phyloP scores from a whole-genome alignment of 2,329 filamentous ascomycete genomes.

The Fonsecaea pedrosoi region DNA sequence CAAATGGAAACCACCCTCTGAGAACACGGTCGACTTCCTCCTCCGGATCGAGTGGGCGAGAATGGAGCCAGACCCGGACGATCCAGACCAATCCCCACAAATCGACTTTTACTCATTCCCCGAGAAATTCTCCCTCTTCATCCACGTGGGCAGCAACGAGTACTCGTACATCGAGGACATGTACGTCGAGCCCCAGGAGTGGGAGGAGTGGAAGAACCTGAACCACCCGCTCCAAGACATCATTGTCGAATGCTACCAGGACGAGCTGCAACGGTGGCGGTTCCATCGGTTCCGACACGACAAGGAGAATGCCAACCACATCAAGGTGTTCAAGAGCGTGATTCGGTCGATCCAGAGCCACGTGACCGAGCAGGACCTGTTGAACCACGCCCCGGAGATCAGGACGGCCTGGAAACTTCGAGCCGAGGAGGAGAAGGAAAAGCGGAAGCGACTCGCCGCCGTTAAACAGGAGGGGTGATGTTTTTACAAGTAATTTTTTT shows the following conservation, averaged over 20 bases:
- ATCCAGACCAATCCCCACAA: conserved; percentile 71
- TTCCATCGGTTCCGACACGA: conserved; percentile 91
- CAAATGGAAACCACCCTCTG: conserved; percentile 95
- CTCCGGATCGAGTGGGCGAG: conserved; percentile 77
- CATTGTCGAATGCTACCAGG: conserved; percentile 88
- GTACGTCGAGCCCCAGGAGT: conserved; percentile 75
- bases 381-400: conserved; percentile 72
- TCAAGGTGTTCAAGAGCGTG: conserved; percentile 81
- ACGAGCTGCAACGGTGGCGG: conserved; percentile 69
- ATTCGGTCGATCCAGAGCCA: conserved; percentile 87
- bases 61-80: conserved; percentile 70
- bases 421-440: conserved; percentile 42
- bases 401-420: conserved; percentile 79
- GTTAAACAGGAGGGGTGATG: conserved; percentile 10
- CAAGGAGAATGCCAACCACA: conserved; percentile 89
- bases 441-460: conserved; percentile 20
- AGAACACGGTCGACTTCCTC: conserved; percentile 94
- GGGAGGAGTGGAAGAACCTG: conserved; percentile 78
- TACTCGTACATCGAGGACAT: conserved; percentile 74
- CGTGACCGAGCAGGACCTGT: conserved; percentile 81
- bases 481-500: no score
- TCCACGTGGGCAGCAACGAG: conserved; percentile 67
- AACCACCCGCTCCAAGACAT: conserved; percentile 80
- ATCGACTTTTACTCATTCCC: conserved; percentile 82
- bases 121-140: conserved; percentile 69